Evolutionary conservation across 2,329 filamentous ascomycete species (phyloP).

Genomic region (Aspergillus pseudoterreus): DNA sequence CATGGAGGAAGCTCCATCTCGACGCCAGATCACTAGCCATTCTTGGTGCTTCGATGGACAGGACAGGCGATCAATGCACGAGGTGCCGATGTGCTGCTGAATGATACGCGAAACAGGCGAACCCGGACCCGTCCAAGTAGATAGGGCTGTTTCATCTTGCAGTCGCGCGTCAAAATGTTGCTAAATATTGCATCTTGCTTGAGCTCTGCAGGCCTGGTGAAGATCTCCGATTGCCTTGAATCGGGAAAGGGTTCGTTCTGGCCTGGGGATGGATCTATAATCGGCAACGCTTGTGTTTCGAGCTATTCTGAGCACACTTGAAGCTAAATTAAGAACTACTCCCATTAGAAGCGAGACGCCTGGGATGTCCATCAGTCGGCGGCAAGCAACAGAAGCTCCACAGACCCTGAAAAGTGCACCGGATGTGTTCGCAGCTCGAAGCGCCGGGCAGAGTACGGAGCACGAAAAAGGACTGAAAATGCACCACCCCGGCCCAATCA

Average conservation of each 20-base stretch:
- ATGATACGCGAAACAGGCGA: slow-evolving; percentile 23
- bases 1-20: slow-evolving; percentile 33
- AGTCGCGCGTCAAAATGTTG: slow-evolving; percentile 40
- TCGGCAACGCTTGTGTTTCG: slow-evolving; percentile 22
- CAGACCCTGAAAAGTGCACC: slow-evolving; percentile 6
- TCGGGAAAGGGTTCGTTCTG: slow-evolving; percentile 21
- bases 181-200: slow-evolving; percentile 37
- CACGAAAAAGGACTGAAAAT: not conserved
- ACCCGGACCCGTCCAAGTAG: slow-evolving; percentile 12
- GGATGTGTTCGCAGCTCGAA: slow-evolving; percentile 7
- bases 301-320: slow-evolving; percentile 21
- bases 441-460: slow-evolving; percentile 13
- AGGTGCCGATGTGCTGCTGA: slow-evolving; percentile 9
- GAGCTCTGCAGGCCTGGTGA: slow-evolving; percentile 24
- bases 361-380: slow-evolving; percentile 12
- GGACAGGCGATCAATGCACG: slow-evolving; percentile 6
- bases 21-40: slow-evolving; percentile 26
- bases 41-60: slow-evolving; percentile 25
- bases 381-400: slow-evolving; percentile 15
- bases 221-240: slow-evolving; percentile 13
- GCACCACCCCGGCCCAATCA: slow-evolving; percentile 1
- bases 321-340: slow-evolving; percentile 14
- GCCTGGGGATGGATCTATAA: slow-evolving; percentile 20
- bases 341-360: slow-evolving; percentile 10
- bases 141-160: slow-evolving; percentile 31